Evolutionary conservation across 805 yeast genomes (phyloP), one percentile per base, ranked within the genome.

Genomic region (Candida palmyrensis): DNA sequence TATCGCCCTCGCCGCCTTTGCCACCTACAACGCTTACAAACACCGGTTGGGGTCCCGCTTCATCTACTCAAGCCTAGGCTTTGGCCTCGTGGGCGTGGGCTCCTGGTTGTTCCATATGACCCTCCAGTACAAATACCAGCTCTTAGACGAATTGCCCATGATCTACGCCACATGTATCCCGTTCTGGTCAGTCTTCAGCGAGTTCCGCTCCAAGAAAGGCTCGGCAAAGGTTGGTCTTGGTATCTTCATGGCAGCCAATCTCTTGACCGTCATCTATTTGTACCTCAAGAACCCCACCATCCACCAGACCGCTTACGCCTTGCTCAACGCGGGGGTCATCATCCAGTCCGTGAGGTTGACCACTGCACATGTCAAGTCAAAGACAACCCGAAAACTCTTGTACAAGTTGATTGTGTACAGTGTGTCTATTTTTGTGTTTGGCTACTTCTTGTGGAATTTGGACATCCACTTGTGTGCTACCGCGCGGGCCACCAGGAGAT

Each of bases 91-190:
- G 4, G 98, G 98, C 1, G 57, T 90, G 14, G 98, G 98, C 3
- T 77, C 87, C 13, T 92, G 97, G 90, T 61, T 88, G 41, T 92
- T 92, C 66, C 98, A 92, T 58, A 92, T 92, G 96, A 90, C 97
- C 4, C 68, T 92, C 47, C 70, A 76, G 43, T 92, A 90, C 58
- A 86, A 83, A 52, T 92, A 74, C 62, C 98, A 92, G 62, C 57
- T 92, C 42, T 68, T 92, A 56, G 98, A 92, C 62, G 98, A 92
- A 57, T 68, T 92, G 49, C 98, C 98, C 25, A 92, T 92, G 98
- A 86, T 92, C 41, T 92, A 92, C 60, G 97, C 96, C 15, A 92
- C 98, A 2, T 90, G 96, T 43, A 79, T 90, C 18, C 97, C 98
- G 0, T 79, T 87, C 40, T 86, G 95, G 95, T 72, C 80, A 27